Evolutionary conservation across 352 stramenopile species (phyloP).

Genomic region (Phytophthora citrophthora): DNA sequence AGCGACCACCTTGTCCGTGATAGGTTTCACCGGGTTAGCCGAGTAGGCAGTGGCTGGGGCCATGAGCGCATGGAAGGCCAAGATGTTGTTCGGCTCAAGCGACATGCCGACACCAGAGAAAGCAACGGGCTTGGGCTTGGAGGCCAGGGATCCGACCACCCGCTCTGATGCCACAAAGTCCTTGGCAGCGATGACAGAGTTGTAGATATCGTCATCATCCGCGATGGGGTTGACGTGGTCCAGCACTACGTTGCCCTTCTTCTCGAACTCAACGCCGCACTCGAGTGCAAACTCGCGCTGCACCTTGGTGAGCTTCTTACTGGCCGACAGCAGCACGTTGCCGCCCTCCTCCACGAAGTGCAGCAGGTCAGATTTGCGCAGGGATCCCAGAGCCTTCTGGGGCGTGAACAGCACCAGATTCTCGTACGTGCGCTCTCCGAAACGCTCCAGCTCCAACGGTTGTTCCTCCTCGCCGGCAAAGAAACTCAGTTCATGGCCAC

Average conservation of each 20-base stretch:
- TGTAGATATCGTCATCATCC: slow-evolving; percentile 72
- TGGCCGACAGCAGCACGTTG: slow-evolving; percentile 82
- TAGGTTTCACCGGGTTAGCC: slow-evolving; percentile 76
- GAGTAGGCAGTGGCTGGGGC: slow-evolving; percentile 87
- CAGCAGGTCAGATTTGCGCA: slow-evolving; percentile 75
- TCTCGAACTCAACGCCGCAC: slow-evolving; percentile 89
- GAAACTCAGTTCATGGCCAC: slow-evolving; percentile 74
- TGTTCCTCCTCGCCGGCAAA: slow-evolving; percentile 51
- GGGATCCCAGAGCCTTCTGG: slow-evolving; percentile 73
- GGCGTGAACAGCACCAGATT: slow-evolving; percentile 92
- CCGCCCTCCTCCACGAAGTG: slow-evolving; percentile 88
- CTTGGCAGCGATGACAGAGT: slow-evolving; percentile 72
- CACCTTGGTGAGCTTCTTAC: slow-evolving; percentile 78
- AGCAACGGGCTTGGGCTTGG: slow-evolving; percentile 70
- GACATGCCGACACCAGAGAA: slow-evolving; percentile 86
- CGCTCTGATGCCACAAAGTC: slow-evolving; percentile 75
- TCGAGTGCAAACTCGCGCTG: slow-evolving; percentile 88
- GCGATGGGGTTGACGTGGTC: slow-evolving; percentile 83
- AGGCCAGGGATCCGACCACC: slow-evolving; percentile 63
- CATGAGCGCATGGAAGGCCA: slow-evolving; percentile 81
- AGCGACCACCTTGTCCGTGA: slow-evolving; percentile 62
- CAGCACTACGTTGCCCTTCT: slow-evolving; percentile 88
- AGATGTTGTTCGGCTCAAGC: slow-evolving; percentile 83
- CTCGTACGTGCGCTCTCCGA: slow-evolving; percentile 88
- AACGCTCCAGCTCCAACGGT: slow-evolving; percentile 74